Evolutionary conservation across 805 yeast species (phyloP), one percentile per base, ranked within the genome.

Genomic region (Saturnispora silvae): DNA sequence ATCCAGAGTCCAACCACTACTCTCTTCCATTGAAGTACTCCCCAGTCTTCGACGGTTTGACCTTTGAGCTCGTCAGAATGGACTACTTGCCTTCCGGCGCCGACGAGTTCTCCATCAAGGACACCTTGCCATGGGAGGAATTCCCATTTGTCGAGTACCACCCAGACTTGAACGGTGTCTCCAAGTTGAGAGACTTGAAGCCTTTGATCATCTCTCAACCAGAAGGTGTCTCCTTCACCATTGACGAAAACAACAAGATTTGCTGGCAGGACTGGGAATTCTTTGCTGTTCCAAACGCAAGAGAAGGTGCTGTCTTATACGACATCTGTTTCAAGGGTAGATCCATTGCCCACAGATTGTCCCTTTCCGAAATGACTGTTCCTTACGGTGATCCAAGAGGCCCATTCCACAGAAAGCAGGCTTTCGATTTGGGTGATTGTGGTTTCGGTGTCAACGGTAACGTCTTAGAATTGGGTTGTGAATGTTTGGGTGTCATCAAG

Each of bases 191-290:
- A 60, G 74, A 67, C 19, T 64, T 79, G 45, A 81, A 80, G 58
- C 92, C 92, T 29, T 68, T 81, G 54, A 59, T 77, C 45, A 69
- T 79, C 34, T 51, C 57, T 24, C 92, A 82, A 61, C 89, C 92
- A 35, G 89, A 82, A 48, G 94, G 94, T 45, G 75, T 86, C 10
- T 75, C 84, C 3, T 81, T 77, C 64, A 50, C 67, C 17, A 61
- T 75, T 33, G n/a, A n/a, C n/a, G 67, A 68, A 15, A 80, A 78
- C 28, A 62, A 71, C 44, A 74, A 75, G 53, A 68, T 82, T 47
- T 59, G 63, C 42, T 81, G 94, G 94, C 89, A 79, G 62, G 85
- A 79, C 18, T 81, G 92, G 92, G 79, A 76, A 56, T 79, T 81
- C 63, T 69, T 79, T 56, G 81, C 75, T 30, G 68, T 75, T 37